These are phyloP conservation scores for Ochetophila trinervis DNA, from an alignment of 306 rosid species.

Conservation along the genomic window DNA sequence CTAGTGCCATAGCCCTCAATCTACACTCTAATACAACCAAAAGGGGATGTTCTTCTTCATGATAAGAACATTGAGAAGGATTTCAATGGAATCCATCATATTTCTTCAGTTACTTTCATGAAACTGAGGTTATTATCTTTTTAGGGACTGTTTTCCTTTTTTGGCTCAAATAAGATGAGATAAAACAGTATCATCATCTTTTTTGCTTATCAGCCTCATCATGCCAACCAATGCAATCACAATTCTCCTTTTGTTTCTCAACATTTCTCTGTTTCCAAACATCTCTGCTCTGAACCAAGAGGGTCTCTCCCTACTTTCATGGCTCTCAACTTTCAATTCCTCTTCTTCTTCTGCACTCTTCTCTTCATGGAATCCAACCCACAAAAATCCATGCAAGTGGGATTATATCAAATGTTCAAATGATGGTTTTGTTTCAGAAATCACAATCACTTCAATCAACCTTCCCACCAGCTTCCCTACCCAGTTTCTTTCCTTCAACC, in stretches of 20 bases:
- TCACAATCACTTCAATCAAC: conserved; percentile 53
- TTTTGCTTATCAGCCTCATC: conserved; percentile 32
- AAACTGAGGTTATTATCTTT: conserved; percentile 28
- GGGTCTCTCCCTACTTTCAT: conserved; percentile 81
- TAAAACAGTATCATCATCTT: conserved; percentile 38
- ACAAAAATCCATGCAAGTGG: conserved; percentile 80
- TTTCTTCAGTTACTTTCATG: conserved; percentile 29
- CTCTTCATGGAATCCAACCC: conserved; percentile 76
- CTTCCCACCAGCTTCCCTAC: conserved; percentile 60
- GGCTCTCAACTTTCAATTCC: conserved; percentile 79
- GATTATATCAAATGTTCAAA: conserved; percentile 67
- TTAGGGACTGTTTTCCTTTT: conserved; percentile 23
- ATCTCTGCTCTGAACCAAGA: conserved; percentile 75
- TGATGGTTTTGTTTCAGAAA: conserved; percentile 57
- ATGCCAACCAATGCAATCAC: conserved; percentile 60
- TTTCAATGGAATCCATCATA: conserved; percentile 9
- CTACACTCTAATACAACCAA: conserved; percentile 23
- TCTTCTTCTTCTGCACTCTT: conserved; percentile 55
- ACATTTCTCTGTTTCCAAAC: conserved; percentile 51
- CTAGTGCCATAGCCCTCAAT: conserved; percentile 17
- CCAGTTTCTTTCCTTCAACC: conserved; percentile 55
- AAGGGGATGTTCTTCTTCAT: conserved; percentile 15
- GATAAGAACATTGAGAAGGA: conserved; percentile 25
- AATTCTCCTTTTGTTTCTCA: conserved; percentile 54
- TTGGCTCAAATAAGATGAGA: conserved; percentile 47